Conservation (phyloP, 495 filamentous ascomycete genomes). For the Rhizodiscina lignyota region DNA sequence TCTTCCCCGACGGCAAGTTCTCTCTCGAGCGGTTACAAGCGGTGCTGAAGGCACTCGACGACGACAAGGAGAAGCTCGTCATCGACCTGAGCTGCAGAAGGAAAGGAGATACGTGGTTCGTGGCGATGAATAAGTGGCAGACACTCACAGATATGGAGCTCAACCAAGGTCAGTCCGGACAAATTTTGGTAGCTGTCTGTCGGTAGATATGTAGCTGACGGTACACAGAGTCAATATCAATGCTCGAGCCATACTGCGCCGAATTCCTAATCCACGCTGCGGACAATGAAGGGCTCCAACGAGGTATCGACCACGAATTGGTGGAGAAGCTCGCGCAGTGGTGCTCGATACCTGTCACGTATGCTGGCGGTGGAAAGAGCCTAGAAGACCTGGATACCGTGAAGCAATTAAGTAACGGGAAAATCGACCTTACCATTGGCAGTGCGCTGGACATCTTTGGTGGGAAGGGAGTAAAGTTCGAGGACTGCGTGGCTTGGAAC, state of each 20-base stretch:
- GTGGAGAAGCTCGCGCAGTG: conserved; percentile 63
- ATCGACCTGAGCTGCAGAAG: conserved; percentile 84
- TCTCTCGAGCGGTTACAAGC: conserved; percentile 53
- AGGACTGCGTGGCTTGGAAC: conserved; percentile 85
- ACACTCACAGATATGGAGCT: conserved; percentile 92
- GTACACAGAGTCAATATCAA: not conserved
- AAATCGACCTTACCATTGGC: conserved; percentile 87
- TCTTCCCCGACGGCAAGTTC: conserved; percentile 73
- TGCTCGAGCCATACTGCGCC: conserved; percentile 75
- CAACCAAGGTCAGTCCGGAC: conserved; percentile 43
- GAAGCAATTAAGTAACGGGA: conserved; percentile 55
- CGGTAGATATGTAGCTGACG: not conserved
- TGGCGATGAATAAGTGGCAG: conserved; percentile 98
- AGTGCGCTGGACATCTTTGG: conserved; percentile 95
- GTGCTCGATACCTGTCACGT: conserved; percentile 85
- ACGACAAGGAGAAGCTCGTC: conserved; percentile 67
- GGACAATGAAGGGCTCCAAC: conserved; percentile 88
- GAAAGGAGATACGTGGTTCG: conserved; percentile 61
- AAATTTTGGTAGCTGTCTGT: no score
- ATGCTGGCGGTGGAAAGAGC: conserved; percentile 80
- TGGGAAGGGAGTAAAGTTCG: conserved; percentile 66
- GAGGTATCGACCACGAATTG: conserved; percentile 73
- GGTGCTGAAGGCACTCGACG: conserved; percentile 51
- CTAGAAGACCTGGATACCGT: conserved; percentile 68
- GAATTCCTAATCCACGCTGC: conserved; percentile 98